Base-by-base conservation (phyloP, 257 asterid genomes). In the Penstemon newberryi region DNA sequence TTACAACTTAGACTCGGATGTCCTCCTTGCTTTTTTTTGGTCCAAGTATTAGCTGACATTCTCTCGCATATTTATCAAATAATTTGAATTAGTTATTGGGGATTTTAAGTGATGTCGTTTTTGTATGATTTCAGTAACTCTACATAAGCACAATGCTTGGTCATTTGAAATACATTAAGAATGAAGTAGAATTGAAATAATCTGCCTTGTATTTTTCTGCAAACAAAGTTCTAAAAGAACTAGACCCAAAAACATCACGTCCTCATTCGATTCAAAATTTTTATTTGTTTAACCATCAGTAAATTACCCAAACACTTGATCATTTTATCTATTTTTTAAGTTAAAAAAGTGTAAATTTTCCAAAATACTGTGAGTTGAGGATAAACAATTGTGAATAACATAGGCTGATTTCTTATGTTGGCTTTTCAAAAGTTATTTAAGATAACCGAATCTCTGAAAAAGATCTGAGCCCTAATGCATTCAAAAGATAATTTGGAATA, bases 161-260 rank as follows among this genome's bases (percentile, higher is more conserved):
- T 42, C 46, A 1, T 25, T 67, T 19, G 54, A 33, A 15, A 9
- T 58, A 8, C 40, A 8, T 56, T 8, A 33, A 36, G 18, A 8
- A 51, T 52, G 54, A 70, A 13, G 58, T 63, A 47, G 11, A 64
- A 40, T 9, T 56, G 46, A 6, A 4, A 50, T 18, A 11, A 72
- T 67, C 11, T 45, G 38, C 54, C n/a, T 2, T 18, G 56, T 65
- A 54, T 18, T 11, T 8, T 19, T 40, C 53, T 38, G n/a, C 46
- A 7, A 15, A 60, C 0, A 3, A 43, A 12, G 10, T 49, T 45
- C 0, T n/a, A 25, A 50, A 3, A 60, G 38, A 49, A 25, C 33
- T 8, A 40, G 36, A 47, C 72, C 52, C 62, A 12, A 13, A 49
- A 11, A 33, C 60, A 19, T 11, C 12, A 4, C 8, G 15, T 44